These are phyloP conservation scores for Eudorina sp. DNA, from an alignment of 139 green algal species.

Conservation along the genomic window DNA sequence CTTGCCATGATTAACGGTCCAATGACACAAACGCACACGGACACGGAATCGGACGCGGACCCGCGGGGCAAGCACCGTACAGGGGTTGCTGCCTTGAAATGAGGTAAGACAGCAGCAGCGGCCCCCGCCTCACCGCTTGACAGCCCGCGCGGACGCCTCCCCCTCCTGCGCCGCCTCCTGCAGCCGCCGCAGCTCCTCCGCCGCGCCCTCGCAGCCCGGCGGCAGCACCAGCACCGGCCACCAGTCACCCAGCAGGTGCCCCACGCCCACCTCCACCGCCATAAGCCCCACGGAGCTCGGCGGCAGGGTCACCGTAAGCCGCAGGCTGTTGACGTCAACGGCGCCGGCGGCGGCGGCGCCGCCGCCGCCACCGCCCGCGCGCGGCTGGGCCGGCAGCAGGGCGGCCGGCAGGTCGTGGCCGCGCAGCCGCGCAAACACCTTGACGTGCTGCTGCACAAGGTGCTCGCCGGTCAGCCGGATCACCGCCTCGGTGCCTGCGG, in stretches of 20 bases:
- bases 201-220: neutral
- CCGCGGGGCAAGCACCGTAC: too few species aligned
- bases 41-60: too few species aligned
- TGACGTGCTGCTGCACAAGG: neutral
- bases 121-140: neutral
- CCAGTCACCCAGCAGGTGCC: slow-evolving; percentile 35
- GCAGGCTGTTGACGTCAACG: neutral
- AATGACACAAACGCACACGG: too few species aligned
- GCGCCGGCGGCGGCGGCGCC: neutral
- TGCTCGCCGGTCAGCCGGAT: neutral
- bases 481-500: neutral
- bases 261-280: slow-evolving; percentile 38
- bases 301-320: neutral
- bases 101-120: too few species aligned
- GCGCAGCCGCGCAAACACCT: slow-evolving; percentile 14
- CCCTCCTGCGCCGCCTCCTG: neutral
- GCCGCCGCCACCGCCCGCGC: neutral
- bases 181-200: slow-evolving; percentile 19
- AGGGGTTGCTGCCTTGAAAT: too few species aligned
- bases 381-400: neutral
- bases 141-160: neutral
- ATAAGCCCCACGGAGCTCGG: slow-evolving; percentile 26
- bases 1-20: too few species aligned
- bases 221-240: slow-evolving; percentile 47
- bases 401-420: slow-evolving; percentile 11